phyloP scores from a whole-genome alignment of 345 rosid genomes.

The Eucalyptus marginata region DNA sequence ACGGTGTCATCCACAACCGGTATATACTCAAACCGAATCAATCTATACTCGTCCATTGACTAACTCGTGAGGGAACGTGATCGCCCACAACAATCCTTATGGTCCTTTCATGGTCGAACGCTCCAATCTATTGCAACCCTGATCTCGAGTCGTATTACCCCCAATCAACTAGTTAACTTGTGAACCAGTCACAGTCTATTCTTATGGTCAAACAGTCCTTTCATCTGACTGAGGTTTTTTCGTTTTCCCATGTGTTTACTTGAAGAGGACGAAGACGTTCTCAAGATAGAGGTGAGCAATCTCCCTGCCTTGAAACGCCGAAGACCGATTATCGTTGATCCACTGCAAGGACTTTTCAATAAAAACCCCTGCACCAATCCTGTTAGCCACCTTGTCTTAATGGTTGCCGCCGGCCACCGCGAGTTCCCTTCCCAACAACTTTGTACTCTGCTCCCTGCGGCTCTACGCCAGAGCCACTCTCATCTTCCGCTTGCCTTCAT shows the following conservation, averaged over 20 bases:
- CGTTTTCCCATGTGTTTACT: background rate
- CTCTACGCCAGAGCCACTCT: background rate
- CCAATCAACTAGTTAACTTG: too few species aligned
- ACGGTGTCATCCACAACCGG: rapidly evolving
- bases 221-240: background rate
- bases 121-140: rapidly evolving
- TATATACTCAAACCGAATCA: too few species aligned
- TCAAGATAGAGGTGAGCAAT: background rate
- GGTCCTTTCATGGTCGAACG: too few species aligned
- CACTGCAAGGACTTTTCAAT: background rate
- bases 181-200: too few species aligned
- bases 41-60: too few species aligned
- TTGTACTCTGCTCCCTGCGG: background rate
- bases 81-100: too few species aligned
- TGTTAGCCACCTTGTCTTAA: background rate
- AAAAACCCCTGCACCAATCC: background rate
- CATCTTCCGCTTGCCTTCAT: background rate
- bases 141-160: too few species aligned
- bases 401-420: background rate
- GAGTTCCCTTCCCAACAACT: background rate
- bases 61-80: too few species aligned
- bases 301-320: background rate
- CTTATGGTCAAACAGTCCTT: too few species aligned
- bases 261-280: background rate
- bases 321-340: background rate